Percentiles rank a stretch among this genome's conserved stretches.
phyloP scores from a whole-genome alignment of 768 basidiomycete genomes.

The Rhizopogon sp. region DNA sequence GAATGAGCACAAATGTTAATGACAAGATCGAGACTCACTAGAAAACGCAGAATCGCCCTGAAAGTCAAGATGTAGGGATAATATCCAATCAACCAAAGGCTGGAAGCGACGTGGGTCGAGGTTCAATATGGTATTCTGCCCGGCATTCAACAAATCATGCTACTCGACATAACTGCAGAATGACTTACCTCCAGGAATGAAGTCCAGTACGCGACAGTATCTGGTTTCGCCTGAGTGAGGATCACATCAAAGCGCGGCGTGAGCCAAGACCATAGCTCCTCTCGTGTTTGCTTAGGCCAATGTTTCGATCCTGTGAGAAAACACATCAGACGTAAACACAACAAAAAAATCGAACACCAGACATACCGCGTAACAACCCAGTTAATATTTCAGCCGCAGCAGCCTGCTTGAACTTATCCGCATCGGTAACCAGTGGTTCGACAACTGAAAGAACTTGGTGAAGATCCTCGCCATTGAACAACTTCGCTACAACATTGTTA shows the following conservation, averaged over 20 bases:
- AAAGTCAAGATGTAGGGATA: conserved; percentile 75
- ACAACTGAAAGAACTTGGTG: conserved; percentile 48
- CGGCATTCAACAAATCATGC: conserved; percentile 5
- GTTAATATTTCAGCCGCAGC: conserved; percentile 71
- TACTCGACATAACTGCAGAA: background rate
- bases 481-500: conserved; percentile 49
- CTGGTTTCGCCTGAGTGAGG: conserved; percentile 76
- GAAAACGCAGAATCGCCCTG: conserved; percentile 83
- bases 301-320: conserved; percentile 66
- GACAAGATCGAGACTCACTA: conserved; percentile 41
- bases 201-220: conserved; percentile 78
- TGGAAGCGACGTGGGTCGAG: conserved; percentile 78
- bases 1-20: conserved; percentile 3
- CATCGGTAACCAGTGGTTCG: conserved; percentile 57
- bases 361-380: conserved; percentile 68
- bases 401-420: conserved; percentile 82
- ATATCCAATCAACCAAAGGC: conserved; percentile 71
- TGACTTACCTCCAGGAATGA: conserved; percentile 40
- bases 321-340: conserved; percentile 6
- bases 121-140: conserved; percentile 50
- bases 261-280: conserved; percentile 72
- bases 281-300: conserved; percentile 55
- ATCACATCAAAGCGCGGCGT: conserved; percentile 54
- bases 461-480: conserved; percentile 50
- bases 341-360: background rate